A percentile compares a stretch with the other conserved stretches of the same genome.
Evolutionary conservation across 257 asterid genomes (phyloP).

Genomic region (Salvia splendens): DNA sequence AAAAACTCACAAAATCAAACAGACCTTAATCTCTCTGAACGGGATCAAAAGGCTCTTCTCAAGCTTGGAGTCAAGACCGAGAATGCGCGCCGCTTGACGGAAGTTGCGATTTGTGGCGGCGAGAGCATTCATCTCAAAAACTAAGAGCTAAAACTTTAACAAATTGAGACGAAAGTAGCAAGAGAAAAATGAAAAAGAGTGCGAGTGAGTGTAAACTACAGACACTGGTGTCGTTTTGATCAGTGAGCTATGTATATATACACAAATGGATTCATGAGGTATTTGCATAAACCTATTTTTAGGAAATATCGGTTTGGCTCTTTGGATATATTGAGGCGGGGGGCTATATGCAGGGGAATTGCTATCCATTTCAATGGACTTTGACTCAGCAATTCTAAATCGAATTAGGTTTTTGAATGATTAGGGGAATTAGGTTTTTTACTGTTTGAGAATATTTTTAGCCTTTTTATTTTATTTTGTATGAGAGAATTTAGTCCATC

Average conservation of each 20-base stretch:
- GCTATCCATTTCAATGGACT: slow-evolving; percentile 10
- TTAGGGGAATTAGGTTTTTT: no score
- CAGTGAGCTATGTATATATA: not conserved
- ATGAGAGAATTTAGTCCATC: no score
- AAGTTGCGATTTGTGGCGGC: slow-evolving; percentile 93
- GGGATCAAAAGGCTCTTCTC: slow-evolving; percentile 93
- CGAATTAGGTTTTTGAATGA: no score
- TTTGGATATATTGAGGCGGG: no score
- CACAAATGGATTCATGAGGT: not conserved
- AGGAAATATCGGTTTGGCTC: not conserved
- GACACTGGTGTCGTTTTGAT: not conserved
- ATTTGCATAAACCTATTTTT: not conserved
- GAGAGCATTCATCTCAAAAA: slow-evolving; percentile 70
- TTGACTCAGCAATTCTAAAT: slow-evolving; percentile 3
- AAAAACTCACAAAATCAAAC: not conserved
- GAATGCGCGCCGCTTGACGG: slow-evolving; percentile 87
- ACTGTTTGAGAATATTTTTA: no score
- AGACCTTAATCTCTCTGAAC: slow-evolving; percentile 91
- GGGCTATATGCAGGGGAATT: not conserved
- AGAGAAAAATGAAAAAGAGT: not conserved
- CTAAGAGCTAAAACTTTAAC: not conserved
- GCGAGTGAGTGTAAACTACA: not conserved
- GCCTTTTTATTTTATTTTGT: no score
- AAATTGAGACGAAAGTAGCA: not conserved
- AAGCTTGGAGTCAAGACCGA: slow-evolving; percentile 77